Evolutionary conservation across 1,284 basidiomycete species (phyloP).

Genomic region (Ustilago tritici): DNA sequence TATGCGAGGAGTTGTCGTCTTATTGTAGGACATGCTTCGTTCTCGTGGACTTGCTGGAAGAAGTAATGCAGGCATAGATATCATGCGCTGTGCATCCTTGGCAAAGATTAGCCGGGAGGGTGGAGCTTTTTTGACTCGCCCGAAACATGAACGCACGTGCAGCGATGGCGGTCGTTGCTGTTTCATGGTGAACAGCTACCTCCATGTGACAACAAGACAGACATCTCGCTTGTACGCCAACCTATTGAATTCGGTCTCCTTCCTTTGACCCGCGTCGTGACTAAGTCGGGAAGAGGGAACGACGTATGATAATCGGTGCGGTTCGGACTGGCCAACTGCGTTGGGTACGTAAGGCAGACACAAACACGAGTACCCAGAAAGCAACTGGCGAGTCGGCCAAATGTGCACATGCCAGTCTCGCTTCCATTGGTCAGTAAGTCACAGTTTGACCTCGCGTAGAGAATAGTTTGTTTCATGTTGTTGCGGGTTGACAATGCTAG

Average conservation of each 20-base stretch:
- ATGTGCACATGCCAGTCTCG: slow-evolving; percentile 8
- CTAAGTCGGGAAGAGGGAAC: neutral
- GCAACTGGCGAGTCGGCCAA: neutral
- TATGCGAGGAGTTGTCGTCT: neutral
- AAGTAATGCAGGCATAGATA: neutral
- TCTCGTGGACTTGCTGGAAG: neutral
- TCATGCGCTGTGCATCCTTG: neutral
- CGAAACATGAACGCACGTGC: neutral
- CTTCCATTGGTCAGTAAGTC: neutral
- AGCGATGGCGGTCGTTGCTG: neutral
- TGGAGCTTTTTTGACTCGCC: neutral
- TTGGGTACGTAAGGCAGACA: slow-evolving; percentile 3
- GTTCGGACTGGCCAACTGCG: neutral
- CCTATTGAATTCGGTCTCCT: no score
- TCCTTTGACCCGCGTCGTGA: no score
- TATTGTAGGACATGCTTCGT: neutral
- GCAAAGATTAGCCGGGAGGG: neutral
- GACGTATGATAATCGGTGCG: neutral
- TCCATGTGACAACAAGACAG: no score
- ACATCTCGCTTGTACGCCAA: no score
- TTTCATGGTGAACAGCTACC: no score
- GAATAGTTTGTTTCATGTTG: neutral
- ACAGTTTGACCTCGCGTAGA: neutral
- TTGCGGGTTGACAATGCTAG: neutral
- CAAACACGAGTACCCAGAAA: neutral